phyloP scores from a whole-genome alignment of 306 rosid genomes.

The Macrotyloma uniflorum region DNA sequence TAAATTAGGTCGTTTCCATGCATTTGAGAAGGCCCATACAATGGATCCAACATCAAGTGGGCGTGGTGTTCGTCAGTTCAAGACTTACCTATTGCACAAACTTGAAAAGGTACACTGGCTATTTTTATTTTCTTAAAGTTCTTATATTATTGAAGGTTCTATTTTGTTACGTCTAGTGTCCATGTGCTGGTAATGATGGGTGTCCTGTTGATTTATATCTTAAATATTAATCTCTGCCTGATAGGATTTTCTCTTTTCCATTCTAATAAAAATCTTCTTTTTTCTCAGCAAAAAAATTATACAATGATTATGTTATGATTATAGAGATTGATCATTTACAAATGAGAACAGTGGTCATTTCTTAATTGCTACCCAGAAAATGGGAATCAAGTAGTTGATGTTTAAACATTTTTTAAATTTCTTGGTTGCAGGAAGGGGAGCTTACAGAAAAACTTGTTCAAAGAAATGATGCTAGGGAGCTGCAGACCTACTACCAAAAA shows the following conservation, averaged over 20 bases:
- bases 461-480: slow-evolving; percentile 60
- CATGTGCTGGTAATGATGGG: slow-evolving; percentile 11
- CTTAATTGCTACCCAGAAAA: slow-evolving; percentile 8
- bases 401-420: slow-evolving; percentile 4
- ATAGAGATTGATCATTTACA: background rate
- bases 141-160: slow-evolving; percentile 18
- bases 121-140: slow-evolving; percentile 30
- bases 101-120: slow-evolving; percentile 69
- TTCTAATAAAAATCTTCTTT: background rate
- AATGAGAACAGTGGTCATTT: background rate
- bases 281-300: background rate
- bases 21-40: slow-evolving; percentile 82
- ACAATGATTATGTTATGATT: background rate
- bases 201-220: slow-evolving; percentile 27
- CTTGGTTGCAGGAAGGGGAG: slow-evolving; percentile 66
- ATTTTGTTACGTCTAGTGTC: slow-evolving; percentile 22
- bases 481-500: slow-evolving; percentile 58
- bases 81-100: slow-evolving; percentile 78
- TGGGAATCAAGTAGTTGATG: background rate
- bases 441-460: slow-evolving; percentile 42
- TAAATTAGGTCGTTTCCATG: slow-evolving; percentile 88
- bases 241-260: background rate
- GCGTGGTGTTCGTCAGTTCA: slow-evolving; percentile 97
- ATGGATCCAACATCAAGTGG: slow-evolving; percentile 88
- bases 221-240: background rate